A percentile compares a stretch with the other conserved stretches of the same genome.
Evolutionary conservation across 495 filamentous ascomycete species (phyloP).

Genomic region (Hypoxylon fragiforme): DNA sequence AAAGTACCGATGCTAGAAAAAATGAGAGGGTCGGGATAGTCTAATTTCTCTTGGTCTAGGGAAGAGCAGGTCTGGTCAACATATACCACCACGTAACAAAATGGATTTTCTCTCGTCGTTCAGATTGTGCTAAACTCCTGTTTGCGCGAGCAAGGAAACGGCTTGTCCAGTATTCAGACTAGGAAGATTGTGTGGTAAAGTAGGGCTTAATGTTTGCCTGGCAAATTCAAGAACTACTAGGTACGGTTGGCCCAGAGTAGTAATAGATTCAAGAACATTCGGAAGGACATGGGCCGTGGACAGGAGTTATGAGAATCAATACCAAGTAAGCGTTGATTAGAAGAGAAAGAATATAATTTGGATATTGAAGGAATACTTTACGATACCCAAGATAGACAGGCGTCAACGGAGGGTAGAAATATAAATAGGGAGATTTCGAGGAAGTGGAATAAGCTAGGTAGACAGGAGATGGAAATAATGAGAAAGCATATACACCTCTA

Average conservation of each 20-base stretch:
- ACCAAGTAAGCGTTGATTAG: slow-evolving; percentile 11
- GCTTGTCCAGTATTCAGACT: not conserved
- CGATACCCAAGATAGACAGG: not conserved
- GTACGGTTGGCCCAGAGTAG: not conserved
- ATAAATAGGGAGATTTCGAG: slow-evolving; percentile 19
- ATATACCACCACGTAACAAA: slow-evolving; percentile 3
- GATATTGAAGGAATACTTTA: slow-evolving; percentile 7
- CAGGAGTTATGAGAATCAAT: slow-evolving; percentile 7
- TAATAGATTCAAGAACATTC: not conserved
- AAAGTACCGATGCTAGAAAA: not conserved
- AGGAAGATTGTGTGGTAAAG: not conserved
- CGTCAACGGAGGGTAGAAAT: not conserved
- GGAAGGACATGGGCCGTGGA: not conserved
- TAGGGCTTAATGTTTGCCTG: not conserved
- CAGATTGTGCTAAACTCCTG: not conserved
- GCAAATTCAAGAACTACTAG: not conserved
- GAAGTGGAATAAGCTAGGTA: slow-evolving; percentile 3
- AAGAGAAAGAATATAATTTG: not conserved
- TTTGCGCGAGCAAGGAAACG: not conserved
- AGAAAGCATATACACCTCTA: slow-evolving; percentile 8
- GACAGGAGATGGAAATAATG: slow-evolving; percentile 7
- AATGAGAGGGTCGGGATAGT: not conserved
- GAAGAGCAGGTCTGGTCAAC: slow-evolving; percentile 1
- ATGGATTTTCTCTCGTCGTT: not conserved
- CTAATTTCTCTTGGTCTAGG: slow-evolving; percentile 6